Base-by-base conservation (phyloP, 1,284 basidiomycete genomes). In the Melanopsichium pennsylvanicum region DNA sequence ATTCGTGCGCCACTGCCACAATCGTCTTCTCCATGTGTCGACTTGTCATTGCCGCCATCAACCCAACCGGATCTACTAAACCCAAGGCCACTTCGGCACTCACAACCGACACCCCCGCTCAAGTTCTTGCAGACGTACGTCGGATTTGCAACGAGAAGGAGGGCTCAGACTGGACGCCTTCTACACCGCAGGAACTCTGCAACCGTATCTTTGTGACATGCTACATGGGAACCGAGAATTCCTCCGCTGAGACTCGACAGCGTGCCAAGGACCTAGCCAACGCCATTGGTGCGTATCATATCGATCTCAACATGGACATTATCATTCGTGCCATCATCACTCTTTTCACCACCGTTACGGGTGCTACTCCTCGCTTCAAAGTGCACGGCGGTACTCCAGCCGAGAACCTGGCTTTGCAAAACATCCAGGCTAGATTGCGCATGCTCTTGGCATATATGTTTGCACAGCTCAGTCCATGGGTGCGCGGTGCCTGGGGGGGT, bases 181-280 rank as follows among this genome's bases (percentile, higher is more conserved):
- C 86, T 0, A 91, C 96, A 77, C 87, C 94, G 1, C 86, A 86
- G 55, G 96, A 97, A 77, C 92, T 97, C 70, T 88, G 88, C 39
- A 85, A 84, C 52, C 86, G 92, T 26, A 88, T 97, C 56, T 97
- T 99, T 85, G 93, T 97, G 80, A 97, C 95, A 0, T 97, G 93
- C 83, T 98, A 97, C 83, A 98, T 98, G 96, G 95, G 95, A 11
- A 98, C 95, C 0, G 91, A 94, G 81, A 95, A 98, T 81, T 97
- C 93, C 10, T 91, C 89, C 64, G 82, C 82, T 2, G 95, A 97
- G 71, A 98, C 96, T 8, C 85, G 93, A 12, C 83, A 85, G 62
- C 86, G 95, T 29, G 96, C 95, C 2, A 93, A 90, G 79, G 87
- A 90, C 41, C 86, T 99, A 6, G 88, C 91, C 2, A 84, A 88